Evolutionary conservation across 2,329 filamentous ascomycete genomes (phyloP).

Genomic region (Acarospora socialis): DNA sequence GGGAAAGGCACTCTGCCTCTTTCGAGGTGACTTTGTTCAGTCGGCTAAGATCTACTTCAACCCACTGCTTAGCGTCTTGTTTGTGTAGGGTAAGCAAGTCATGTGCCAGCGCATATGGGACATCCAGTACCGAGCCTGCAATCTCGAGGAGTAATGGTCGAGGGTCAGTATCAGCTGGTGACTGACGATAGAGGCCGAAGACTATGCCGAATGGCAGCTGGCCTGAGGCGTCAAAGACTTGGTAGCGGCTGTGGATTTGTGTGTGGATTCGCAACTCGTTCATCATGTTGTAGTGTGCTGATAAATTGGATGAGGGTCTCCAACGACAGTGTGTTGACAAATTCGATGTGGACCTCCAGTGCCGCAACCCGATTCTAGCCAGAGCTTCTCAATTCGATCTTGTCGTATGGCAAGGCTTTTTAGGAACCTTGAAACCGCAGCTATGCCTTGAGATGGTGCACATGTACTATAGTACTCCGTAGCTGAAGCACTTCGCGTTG

Average conservation of each 20-base stretch:
- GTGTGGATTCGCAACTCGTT: conserved; percentile 10
- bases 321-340: too few relatives aligned
- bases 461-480: too few relatives aligned
- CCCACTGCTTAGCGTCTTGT: conserved; percentile 4
- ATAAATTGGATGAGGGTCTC: too few relatives aligned
- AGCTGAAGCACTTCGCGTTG: too few relatives aligned
- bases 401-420: too few relatives aligned
- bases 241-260: conserved; percentile 8
- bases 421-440: too few relatives aligned
- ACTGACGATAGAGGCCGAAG: conserved; percentile 12
- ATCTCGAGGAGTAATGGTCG: conserved; percentile 10
- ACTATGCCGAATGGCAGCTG: conserved; percentile 13
- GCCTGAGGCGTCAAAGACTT: conserved; percentile 12
- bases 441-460: too few relatives aligned
- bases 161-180: conserved; percentile 9
- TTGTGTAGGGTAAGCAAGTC: conserved; percentile 10
- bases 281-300: conserved; percentile 1
- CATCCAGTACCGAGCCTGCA: conserved; percentile 9
- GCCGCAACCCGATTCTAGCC: too few relatives aligned
- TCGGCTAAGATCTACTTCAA: conserved; percentile 8
- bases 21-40: conserved; percentile 6
- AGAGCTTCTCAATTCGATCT: too few relatives aligned
- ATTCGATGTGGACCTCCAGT: too few relatives aligned
- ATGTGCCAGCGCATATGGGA: conserved; percentile 12
- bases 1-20: conserved; percentile 6